A percentile compares a stretch with the other conserved stretches of the same genome.
These are phyloP conservation scores for Wickerhamomyces hampshirensis DNA, from an alignment of 805 yeast species.

Conservation along the genomic window DNA sequence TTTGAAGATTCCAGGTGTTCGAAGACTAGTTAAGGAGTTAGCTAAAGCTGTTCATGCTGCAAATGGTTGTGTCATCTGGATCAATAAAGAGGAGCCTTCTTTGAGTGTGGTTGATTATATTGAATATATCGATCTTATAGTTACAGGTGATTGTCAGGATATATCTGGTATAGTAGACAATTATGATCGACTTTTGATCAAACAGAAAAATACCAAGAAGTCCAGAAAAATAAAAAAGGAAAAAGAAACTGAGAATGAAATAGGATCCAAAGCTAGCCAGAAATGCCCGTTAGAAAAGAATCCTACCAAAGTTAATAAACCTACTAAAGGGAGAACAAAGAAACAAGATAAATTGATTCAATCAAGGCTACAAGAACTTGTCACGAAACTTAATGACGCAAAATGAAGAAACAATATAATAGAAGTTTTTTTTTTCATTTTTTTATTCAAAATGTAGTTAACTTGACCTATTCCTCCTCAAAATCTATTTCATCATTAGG, in stretches of 20 bases:
- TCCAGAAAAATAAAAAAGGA: constrained; percentile 8
- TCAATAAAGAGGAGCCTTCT: constrained; percentile 52
- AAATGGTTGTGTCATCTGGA: constrained; percentile 58
- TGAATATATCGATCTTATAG: constrained; percentile 51
- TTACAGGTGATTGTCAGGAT: constrained; percentile 63
- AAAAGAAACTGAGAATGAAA: constrained; percentile 3
- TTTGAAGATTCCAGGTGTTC: constrained; percentile 72
- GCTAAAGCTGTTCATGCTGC: constrained; percentile 50
- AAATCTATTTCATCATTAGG: constrained; percentile 72
- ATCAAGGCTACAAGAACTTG: constrained; percentile 19
- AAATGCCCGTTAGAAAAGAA: background rate
- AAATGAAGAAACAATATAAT: constrained; percentile 8
- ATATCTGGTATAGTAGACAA: constrained; percentile 34
- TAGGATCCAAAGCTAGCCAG: background rate
- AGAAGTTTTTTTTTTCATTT: background rate
- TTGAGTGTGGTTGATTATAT: constrained; percentile 44
- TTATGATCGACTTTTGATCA: constrained; percentile 14
- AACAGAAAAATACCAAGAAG: constrained; percentile 2
- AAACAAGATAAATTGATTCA: constrained; percentile 16
- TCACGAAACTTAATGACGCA: constrained; percentile 16
- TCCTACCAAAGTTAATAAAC: constrained; percentile 5
- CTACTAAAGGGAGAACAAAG: constrained; percentile 8
- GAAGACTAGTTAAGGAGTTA: constrained; percentile 56
- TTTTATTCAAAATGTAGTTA: constrained; percentile 3
- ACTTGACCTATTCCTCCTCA: constrained; percentile 61